Base-by-base conservation (phyloP, 257 asterid species). In the Solanum phureja region DNA sequence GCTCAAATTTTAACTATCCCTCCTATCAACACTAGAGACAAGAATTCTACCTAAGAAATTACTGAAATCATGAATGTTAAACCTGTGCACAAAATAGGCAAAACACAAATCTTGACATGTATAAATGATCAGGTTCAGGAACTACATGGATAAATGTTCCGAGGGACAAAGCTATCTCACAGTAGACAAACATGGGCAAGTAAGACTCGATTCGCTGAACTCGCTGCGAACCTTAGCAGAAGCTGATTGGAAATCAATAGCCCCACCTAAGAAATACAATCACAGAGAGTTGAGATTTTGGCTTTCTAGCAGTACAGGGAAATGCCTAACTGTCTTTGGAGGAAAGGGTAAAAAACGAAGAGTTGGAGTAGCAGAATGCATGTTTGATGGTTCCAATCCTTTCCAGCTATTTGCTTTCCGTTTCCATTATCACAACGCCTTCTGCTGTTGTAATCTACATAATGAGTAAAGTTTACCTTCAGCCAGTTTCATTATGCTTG, bases 141-240 rank as follows among this genome's bases (percentile, higher is more conserved):
- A 94, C 93, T 94, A 94, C 87, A 94, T 93, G 96, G 95, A 91
- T 89, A 95, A 92, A 89, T 94, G 96, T 89, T 92, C 97, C 1
- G 88, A 87, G 8, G 91, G 90, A 27, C 77, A 92, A 84, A 91
- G 91, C 87, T 94, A 94, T 77, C 93, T 95, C 7, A 83, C 95
- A 64, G 94, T 90, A 6, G 94, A 95, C 94, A 89, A 91, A 68
- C 96, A 92, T n/a, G 94, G 94, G 10, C 74, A 37, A 77, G 97
- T 95, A 74, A 89, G 87, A 64, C 97, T 95, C 62, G 72, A 87
- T 37, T 89, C 93, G 29, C 84, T 93, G 73, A 90, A 88, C 31
- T 58, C 66, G 12, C 66, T 58, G 1, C 24, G 94, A 93, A 27
- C 95, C 96, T 18, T 93, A 94, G 88, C 93, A 29, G 94, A 93